Evolutionary conservation across 805 yeast genomes (phyloP), one percentile per base, ranked within the genome.

Genomic region (Wickerhamomyces alni): DNA sequence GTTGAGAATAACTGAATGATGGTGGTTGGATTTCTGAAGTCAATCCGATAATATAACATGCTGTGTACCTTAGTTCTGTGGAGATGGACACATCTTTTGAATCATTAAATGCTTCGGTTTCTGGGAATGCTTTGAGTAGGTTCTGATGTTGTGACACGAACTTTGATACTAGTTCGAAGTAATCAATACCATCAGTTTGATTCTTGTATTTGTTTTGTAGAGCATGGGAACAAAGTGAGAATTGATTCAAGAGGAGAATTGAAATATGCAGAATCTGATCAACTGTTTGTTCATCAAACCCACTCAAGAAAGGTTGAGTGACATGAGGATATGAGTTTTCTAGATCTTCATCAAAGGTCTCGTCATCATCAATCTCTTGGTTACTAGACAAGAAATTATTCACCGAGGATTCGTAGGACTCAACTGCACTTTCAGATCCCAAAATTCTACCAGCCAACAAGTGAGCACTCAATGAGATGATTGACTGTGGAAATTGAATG

Each of bases 381-480:
- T 43, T 26, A 13, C 29, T 35, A 17, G 42, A 30, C 10, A 43
- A 41, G 24, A 40, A 41, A 11, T 22, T 34, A 5, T 40, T 35
- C 7, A 52, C 41, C 5, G 56, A 34, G 6, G 24, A 18, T 22
- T 48, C 52, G 33, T 54, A 49, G 7, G 56, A 36, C 27, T 43
- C 44, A 4, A 49, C 31, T 2, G 54, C 58, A 22, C 53, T 43
- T 19, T 40, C 45, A 3, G 54, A 48, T 7, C 67, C 66, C 36
- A 76, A 52, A 58, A 76, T 69, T 30, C 71, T 63, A 34, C 75
- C 68, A 19, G 82, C 78, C 41, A 77, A 43, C 38, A 75, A 51
- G 43, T 72, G 68, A 24, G 77, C 74, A 2, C 78, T 61, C 17
- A 70, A 55, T 1, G 82, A 66, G 19, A 73, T 65, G 17, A 73